These are phyloP conservation scores for Neofusicoccum sp. DNA, from an alignment of 2,329 filamentous ascomycete genomes.

Conservation along the genomic window DNA sequence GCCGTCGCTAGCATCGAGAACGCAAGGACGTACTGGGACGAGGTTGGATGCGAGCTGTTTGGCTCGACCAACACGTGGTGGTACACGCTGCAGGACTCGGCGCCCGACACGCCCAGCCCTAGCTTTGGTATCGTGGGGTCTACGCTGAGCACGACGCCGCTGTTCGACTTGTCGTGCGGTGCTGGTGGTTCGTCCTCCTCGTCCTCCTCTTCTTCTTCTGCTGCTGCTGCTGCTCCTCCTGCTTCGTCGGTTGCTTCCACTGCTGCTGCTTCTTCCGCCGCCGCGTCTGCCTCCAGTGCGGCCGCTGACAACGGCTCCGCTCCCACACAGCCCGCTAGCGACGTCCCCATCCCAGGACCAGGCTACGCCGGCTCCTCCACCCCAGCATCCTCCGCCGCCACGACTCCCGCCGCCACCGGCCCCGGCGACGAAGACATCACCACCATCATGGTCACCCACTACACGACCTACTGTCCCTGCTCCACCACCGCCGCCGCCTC, in stretches of 20 bases:
- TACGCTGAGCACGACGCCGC: slow-evolving; percentile 35
- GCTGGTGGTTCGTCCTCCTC: slow-evolving; percentile 11
- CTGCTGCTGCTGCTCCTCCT: slow-evolving; percentile 6
- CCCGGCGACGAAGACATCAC: not conserved
- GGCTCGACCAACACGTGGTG: slow-evolving; percentile 68
- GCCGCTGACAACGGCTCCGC: not conserved
- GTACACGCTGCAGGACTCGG: slow-evolving; percentile 73
- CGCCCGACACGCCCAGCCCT: slow-evolving; percentile 58
- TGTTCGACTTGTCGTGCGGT: slow-evolving; percentile 41
- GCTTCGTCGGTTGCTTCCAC: slow-evolving; percentile 7
- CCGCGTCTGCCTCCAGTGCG: not conserved
- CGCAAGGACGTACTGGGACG: slow-evolving; percentile 78
- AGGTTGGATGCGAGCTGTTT: slow-evolving; percentile 72
- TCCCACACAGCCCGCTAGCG: not conserved
- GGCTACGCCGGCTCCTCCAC: not conserved
- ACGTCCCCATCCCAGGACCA: not conserved
- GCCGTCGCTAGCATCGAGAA: slow-evolving; percentile 67
- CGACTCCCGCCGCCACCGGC: not conserved
- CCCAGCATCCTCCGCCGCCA: not conserved
- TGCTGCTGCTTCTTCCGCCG: not conserved
- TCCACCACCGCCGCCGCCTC: not conserved
- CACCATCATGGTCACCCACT: slow-evolving; percentile 4
- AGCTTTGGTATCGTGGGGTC: slow-evolving; percentile 70
- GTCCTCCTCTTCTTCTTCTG: slow-evolving; percentile 15
- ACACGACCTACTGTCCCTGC: slow-evolving; percentile 7